Conservation (phyloP, 2,329 filamentous ascomycete species). For the Colletotrichum ledebouriae region DNA sequence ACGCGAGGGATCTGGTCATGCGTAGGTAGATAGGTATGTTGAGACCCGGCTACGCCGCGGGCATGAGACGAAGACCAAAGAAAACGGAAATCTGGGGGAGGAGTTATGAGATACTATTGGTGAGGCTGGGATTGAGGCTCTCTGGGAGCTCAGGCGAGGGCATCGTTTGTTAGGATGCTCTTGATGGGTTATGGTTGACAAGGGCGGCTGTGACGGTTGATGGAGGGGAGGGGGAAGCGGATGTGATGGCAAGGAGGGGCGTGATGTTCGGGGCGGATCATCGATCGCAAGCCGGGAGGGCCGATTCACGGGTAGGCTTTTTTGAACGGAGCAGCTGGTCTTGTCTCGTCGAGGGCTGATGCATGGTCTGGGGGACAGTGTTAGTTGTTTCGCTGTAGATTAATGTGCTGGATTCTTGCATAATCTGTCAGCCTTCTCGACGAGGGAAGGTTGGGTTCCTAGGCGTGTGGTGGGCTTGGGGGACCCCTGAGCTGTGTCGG, state of each 20-base stretch:
- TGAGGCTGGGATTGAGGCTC: neutral
- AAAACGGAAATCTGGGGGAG: constrained; percentile 15
- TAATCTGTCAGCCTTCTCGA: constrained; percentile 42
- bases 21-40: constrained; percentile 22
- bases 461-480: constrained; percentile 24
- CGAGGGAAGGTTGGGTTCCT: constrained; percentile 41
- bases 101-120: constrained; percentile 3
- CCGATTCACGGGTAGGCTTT: constrained; percentile 26
- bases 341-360: constrained; percentile 11
- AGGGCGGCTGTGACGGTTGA: neutral
- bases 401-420: constrained; percentile 30
- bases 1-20: constrained; percentile 30
- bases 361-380: constrained; percentile 27
- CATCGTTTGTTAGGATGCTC: neutral
- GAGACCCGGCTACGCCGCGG: constrained; percentile 13
- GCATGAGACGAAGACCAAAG: constrained; percentile 1
- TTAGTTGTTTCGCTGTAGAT: constrained; percentile 19
- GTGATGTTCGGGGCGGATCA: constrained; percentile 31
- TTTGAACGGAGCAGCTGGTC: constrained; percentile 1
- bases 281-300: constrained; percentile 27
- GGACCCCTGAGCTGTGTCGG: constrained; percentile 31
- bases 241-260: neutral
- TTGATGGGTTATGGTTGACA: neutral
- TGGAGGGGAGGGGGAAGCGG: neutral
- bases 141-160: neutral